Evolutionary conservation across 2,329 filamentous ascomycete species (phyloP), one percentile per base, ranked within the genome.

Genomic region (Sporothrix pallida): DNA sequence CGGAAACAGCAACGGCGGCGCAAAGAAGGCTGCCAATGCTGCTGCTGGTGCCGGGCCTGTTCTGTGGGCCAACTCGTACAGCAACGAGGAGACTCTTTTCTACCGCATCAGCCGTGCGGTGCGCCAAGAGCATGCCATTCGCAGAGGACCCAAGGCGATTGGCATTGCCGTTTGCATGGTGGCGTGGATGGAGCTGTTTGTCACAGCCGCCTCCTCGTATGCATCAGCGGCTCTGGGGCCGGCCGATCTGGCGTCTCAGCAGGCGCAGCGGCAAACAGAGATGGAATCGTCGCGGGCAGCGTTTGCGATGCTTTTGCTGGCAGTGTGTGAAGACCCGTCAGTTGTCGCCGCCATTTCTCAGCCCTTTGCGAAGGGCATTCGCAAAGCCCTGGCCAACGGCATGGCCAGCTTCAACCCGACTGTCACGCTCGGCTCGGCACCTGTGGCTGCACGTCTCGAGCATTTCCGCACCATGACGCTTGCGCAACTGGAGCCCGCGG

Each of bases 91-190:
- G 83, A 91, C 96, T 70, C 93, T 98, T 82, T 92, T 98, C 79
- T 97, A 97, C 81, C 91, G 95, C 3, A 94, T 99, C 70, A 93
- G 94, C 2, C 97, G 97, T 82, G 92, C 91, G 0, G 94, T 98
- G 70, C 92, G 86, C 1, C 83, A 87, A 67, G 87, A 86, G 0
- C 81, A 79, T 0, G 85, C 84, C 1, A 87, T 89, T 67, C 82
- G 80, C 73, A 83, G 82, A 31, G 78, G 81, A 17, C 80, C 83
- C 42, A 84, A 87, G n/a, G 87, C 86, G 0, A 77, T 89, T 9
- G 83, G 86, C 23, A 80, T 89, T 52, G 83, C 86, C 31, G 81
- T 81, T 71, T 80, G 86, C 60, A 84, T 89, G 73, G 86, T 86
- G 23, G 83, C 83, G 76, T 91, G 89, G 88, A 90, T 91, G 86